Conservation (phyloP, 495 filamentous ascomycete species). For the Penicillium ochrochloron region DNA sequence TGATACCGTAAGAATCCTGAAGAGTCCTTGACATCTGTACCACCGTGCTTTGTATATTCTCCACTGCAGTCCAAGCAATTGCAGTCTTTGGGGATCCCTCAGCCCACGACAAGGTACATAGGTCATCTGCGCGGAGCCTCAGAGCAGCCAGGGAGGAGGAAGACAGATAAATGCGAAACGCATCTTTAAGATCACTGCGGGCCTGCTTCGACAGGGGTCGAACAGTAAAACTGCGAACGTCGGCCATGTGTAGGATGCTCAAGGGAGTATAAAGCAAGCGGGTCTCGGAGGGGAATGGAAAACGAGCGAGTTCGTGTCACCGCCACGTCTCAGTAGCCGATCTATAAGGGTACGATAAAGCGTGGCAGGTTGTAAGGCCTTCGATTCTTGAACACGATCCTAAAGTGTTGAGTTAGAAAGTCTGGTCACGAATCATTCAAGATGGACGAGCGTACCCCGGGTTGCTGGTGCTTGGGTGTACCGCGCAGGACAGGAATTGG, state of each 20-base stretch:
- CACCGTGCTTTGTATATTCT: slow-evolving; percentile 66
- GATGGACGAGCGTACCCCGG: background rate
- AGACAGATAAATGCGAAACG: slow-evolving; percentile 71
- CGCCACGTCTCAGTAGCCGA: background rate
- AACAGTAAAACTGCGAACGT: slow-evolving; percentile 53
- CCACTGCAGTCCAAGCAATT: slow-evolving; percentile 66
- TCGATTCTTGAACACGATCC: background rate
- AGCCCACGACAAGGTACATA: slow-evolving; percentile 55
- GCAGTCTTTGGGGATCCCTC: slow-evolving; percentile 55
- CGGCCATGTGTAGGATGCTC: slow-evolving; percentile 37
- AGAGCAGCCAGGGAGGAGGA: slow-evolving; percentile 63
- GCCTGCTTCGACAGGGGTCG: slow-evolving; percentile 58
- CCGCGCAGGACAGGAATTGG: background rate
- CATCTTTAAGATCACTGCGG: slow-evolving; percentile 58
- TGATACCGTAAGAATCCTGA: slow-evolving; percentile 66
- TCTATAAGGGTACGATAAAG: background rate
- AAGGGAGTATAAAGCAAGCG: background rate
- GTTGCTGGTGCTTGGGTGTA: background rate
- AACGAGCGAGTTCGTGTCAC: background rate
- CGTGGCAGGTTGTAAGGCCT: background rate
- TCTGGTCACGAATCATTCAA: background rate
- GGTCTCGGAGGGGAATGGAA: background rate
- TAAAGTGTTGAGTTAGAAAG: background rate
- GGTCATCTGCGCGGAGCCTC: slow-evolving; percentile 62
- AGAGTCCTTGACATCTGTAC: slow-evolving; percentile 69